phyloP scores from a whole-genome alignment of 2,329 filamentous ascomycete species.

The Microdochium nivale region DNA sequence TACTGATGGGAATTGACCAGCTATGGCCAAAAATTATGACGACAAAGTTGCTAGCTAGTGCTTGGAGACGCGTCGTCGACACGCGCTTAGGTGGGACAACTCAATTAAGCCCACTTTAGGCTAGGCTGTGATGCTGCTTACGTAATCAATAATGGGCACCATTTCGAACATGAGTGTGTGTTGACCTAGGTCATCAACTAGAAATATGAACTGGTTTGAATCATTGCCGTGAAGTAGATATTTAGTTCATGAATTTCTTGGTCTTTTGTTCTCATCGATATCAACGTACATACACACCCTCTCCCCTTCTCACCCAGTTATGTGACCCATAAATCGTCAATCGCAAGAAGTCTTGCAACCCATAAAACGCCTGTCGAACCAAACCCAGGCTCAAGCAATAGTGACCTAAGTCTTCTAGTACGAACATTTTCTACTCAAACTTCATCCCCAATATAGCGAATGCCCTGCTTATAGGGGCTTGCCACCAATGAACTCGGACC shows the following conservation, averaged over 20 bases:
- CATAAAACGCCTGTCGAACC: background rate
- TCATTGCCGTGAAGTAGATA: too few species aligned
- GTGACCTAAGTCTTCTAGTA: background rate
- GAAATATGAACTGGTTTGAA: too few species aligned
- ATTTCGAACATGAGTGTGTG: too few species aligned
- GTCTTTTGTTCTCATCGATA: background rate
- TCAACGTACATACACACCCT: background rate
- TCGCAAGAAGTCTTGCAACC: background rate
- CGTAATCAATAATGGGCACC: too few species aligned
- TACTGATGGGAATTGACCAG: background rate
- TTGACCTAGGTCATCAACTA: too few species aligned
- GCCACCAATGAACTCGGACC: constrained; percentile 91
- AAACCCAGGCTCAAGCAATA: background rate
- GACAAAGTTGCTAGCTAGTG: background rate
- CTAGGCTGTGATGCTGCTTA: background rate
- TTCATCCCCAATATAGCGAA: background rate
- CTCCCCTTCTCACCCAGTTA: background rate
- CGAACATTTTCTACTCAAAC: background rate
- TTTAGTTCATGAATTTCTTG: background rate
- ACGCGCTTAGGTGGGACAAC: background rate
- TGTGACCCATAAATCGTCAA: background rate
- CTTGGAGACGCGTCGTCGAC: background rate
- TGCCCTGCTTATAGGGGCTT: constrained; percentile 57
- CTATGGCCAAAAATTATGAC: background rate
- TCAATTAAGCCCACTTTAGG: background rate